Evolutionary conservation across 441 rosid genomes (phyloP), one percentile per base, ranked within the genome.

Genomic region (Populus trichocarpa): DNA sequence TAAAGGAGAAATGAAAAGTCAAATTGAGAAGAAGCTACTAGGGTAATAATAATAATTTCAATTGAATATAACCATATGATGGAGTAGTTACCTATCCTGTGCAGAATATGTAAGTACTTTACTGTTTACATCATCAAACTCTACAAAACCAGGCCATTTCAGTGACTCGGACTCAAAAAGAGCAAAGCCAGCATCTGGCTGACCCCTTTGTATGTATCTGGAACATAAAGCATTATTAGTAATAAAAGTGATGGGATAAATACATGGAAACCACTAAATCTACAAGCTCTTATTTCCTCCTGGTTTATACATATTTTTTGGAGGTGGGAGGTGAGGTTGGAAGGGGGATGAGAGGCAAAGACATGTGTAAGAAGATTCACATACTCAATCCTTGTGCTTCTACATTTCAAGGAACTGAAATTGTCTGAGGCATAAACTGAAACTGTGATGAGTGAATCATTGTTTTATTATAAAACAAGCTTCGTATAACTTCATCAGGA

Each of bases 71-170:
- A 72, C 3, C 14, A 2, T 32, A 5, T 36, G 57, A 69, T 32
- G 36, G 36, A 33, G 26, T 28, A 75, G 25, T 28, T 81, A 91
- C 95, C 89, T 86, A 83, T 89, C 87, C 68, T 88, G 92, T 38
- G 95, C 92, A 80, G 93, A 91, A 85, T 88, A 85, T 9, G 92
- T 88, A 22, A 91, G 85, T 28, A 91, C 93, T 82, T 91, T 89
- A 32, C 90, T 92, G 76, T 89, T 91, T 67, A 89, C 93, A 83
- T 91, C 95, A 88, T 89, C 93, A 77, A 91, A 91, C 90, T 91
- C 95, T 25, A 91, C 92, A 81, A 91, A 91, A 74, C 93, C 95
- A 32, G 95, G 93, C 95, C 95, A 91, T 72, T 89, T 91, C 64
- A 91, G 80, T 8, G 92, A 89, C 42, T 89, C 90, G 14, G 92